Base-by-base conservation (phyloP, 805 yeast genomes). In the Tanozyma kutaoensis region DNA sequence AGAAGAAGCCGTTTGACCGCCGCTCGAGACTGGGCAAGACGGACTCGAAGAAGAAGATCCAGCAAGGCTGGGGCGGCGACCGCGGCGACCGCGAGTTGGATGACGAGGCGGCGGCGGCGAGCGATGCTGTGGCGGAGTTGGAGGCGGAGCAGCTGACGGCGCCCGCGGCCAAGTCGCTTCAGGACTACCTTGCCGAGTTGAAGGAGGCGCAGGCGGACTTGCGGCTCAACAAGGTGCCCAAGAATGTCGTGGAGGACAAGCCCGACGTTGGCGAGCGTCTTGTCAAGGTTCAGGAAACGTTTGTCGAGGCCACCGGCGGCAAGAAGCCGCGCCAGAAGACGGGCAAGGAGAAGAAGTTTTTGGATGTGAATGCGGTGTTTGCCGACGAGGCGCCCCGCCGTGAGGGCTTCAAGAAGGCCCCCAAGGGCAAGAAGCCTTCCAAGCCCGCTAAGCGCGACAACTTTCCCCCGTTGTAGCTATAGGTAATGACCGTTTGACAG, bases 51-150 rank as follows among this genome's bases (percentile, higher is more conserved):
- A 86, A 84, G 76, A 76, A 78, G 58, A 69, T 77, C 49, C 71
- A 67, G 56, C 76, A 75, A 61, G 86, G 85, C 41, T 82, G 95
- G 88, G 93, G 95, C 52, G 17, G 7, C 7, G 82, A 76, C 51
- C 72, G 76, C 58, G 62, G 65, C 48, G 66, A 63, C 52, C 43
- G 49, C 36, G 81, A 75, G 66, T 72, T 67, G 53, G 78, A 62
- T 40, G 80, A 70, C 42, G 84, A 74, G 58, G 40, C 46, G 37
- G 79, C 69, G 40, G 66, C 48, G 30, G 38, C 39, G 25, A 49
- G 38, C 21, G 58, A 50, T 25, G 79, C 69, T 35, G 46, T 36
- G 19, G 55, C 48, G 31, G 64, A 58, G 33, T 52, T 54, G 25
- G 54, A 37, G 20, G 51, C 40, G 26, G 62, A 48, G 36, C 62